These are phyloP conservation scores for Trypanosoma conorhini DNA, from an alignment of 208 protist species.

Conservation along the genomic window DNA sequence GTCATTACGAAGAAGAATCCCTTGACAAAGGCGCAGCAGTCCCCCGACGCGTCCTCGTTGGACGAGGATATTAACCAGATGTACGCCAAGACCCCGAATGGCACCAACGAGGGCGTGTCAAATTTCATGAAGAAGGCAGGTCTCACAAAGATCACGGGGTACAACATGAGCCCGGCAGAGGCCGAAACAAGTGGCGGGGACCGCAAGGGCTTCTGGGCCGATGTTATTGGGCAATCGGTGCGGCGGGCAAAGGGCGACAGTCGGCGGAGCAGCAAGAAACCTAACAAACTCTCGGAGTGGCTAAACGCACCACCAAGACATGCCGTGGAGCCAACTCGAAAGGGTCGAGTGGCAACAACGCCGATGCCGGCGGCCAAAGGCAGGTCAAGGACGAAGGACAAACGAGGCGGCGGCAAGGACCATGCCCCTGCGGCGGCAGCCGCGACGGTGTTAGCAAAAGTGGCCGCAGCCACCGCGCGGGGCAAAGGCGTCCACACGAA, in stretches of 20 bases:
- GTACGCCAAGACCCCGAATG: conserved; percentile 10
- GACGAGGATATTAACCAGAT: conserved; percentile 22
- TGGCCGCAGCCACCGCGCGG: not conserved
- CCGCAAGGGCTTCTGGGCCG: conserved; percentile 12
- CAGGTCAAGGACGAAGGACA: conserved; percentile 19
- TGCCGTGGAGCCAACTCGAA: conserved; percentile 22
- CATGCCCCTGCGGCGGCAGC: conserved; percentile 3
- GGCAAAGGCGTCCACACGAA: conserved; percentile 7
- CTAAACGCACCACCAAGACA: conserved; percentile 54
- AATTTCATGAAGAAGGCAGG: conserved; percentile 51
- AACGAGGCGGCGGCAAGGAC: conserved; percentile 20
- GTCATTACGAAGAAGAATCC: conserved; percentile 30
- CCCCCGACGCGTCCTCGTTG: not conserved
- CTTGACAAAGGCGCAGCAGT: conserved; percentile 8
- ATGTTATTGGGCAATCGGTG: not conserved
- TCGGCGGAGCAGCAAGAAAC: conserved; percentile 1
- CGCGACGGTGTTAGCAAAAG: conserved; percentile 14
- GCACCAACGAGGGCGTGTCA: conserved; percentile 23
- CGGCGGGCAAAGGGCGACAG: not conserved
- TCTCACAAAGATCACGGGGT: conserved; percentile 46
- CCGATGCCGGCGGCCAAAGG: conserved; percentile 25
- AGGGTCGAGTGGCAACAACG: conserved; percentile 28
- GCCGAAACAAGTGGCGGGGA: not conserved
- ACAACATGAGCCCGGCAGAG: conserved; percentile 34
- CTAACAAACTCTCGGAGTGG: conserved; percentile 72